phyloP scores from a whole-genome alignment of 352 stramenopile species.

The Globisporangium takayamanum region DNA sequence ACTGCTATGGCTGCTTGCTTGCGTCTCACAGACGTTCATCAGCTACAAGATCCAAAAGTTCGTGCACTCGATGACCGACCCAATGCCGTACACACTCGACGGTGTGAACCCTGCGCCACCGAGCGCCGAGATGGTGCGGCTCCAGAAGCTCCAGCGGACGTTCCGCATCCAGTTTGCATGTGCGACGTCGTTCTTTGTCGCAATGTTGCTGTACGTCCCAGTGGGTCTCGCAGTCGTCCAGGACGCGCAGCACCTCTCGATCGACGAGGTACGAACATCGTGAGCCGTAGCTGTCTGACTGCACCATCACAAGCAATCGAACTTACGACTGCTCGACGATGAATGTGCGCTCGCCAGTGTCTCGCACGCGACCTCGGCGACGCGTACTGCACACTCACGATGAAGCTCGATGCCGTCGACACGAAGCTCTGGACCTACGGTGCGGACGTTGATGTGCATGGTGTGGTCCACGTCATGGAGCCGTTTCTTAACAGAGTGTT shows the following conservation, averaged over 20 bases:
- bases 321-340: too few species aligned
- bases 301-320: background rate
- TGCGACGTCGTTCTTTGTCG: slow-evolving; percentile 14
- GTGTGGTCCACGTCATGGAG: too few species aligned
- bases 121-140: slow-evolving; percentile 9
- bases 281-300: background rate
- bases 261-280: slow-evolving; percentile 9
- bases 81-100: slow-evolving; percentile 6
- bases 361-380: slow-evolving; percentile 23
- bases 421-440: slow-evolving; percentile 48
- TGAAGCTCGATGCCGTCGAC: slow-evolving; percentile 19
- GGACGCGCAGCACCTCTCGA: slow-evolving; percentile 13
- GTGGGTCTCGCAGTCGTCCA: slow-evolving; percentile 19
- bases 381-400: slow-evolving; percentile 30
- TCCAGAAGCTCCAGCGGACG: slow-evolving; percentile 18
- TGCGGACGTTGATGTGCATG: slow-evolving; percentile 6
- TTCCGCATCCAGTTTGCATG: slow-evolving; percentile 25
- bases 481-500: background rate
- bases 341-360: slow-evolving; percentile 4
- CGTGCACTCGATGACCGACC: slow-evolving; percentile 4
- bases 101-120: slow-evolving; percentile 9
- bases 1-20: background rate
- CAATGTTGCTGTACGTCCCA: slow-evolving; percentile 20
- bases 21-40: slow-evolving; percentile 24
- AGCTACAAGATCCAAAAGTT: slow-evolving; percentile 27